phyloP scores from a whole-genome alignment of 2,329 filamentous ascomycete species.

The Fusarium sororula region DNA sequence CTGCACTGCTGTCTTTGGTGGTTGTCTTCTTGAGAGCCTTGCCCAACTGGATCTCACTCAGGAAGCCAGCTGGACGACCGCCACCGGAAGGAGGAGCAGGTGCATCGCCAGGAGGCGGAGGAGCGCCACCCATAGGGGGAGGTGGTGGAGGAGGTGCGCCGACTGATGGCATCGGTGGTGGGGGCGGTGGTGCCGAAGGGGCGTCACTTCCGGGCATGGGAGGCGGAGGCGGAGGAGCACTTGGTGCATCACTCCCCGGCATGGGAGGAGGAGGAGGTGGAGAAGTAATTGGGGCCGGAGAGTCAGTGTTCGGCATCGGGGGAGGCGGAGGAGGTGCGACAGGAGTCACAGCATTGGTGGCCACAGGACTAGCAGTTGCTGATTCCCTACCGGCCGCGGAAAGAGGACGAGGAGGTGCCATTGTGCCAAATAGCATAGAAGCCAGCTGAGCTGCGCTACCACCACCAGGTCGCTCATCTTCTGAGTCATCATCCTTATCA shows the following conservation, averaged over 20 bases:
- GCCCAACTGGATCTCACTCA: conserved; percentile 86
- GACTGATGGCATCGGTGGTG: conserved; percentile 47
- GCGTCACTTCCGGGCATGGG: conserved; percentile 47
- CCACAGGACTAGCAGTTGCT: conserved; percentile 50
- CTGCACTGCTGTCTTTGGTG: conserved; percentile 85
- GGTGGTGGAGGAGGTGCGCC: conserved; percentile 57
- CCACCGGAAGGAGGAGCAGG: conserved; percentile 57
- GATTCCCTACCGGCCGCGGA: conserved; percentile 81
- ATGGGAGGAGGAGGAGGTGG: conserved; percentile 45
- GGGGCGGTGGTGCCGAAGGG: conserved; percentile 55
- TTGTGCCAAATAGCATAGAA: conserved; percentile 94
- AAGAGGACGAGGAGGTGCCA: conserved; percentile 90
- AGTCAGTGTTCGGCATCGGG: conserved; percentile 45
- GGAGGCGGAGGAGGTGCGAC: conserved; percentile 51
- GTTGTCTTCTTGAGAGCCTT: conserved; percentile 84
- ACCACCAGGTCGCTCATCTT: conserved; percentile 81
- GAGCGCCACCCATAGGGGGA: conserved; percentile 47
- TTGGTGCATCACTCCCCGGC: conserved; percentile 39
- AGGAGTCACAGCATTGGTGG: conserved; percentile 52
- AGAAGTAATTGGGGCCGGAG: conserved; percentile 39
- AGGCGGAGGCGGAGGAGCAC: conserved; percentile 44
- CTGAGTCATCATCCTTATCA: conserved; percentile 59
- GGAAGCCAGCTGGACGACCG: conserved; percentile 68
- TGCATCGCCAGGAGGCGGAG: conserved; percentile 54
- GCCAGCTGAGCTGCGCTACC: conserved; percentile 90